Base-by-base conservation (phyloP, 805 yeast genomes). In the Danielia oregonensis region DNA sequence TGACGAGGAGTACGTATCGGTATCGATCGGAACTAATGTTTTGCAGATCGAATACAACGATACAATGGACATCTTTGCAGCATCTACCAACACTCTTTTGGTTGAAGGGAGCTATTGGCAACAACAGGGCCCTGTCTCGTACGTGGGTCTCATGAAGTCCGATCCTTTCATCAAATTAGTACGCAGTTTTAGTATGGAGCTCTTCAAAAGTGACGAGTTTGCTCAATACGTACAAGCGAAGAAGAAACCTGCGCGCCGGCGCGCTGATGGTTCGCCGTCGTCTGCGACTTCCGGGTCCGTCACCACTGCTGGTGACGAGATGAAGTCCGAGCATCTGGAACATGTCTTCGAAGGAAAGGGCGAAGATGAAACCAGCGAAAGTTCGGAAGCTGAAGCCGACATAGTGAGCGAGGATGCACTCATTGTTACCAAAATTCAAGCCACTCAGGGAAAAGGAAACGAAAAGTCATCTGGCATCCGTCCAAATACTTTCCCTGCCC, bases 61-160 rank as follows among this genome's bases (percentile, higher is more conserved):
- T 42, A 43, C 55, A 4, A 54, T 67, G 23, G 48, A 52, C n/a
- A 36, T 57, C 0, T 63, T 65, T 29, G 40, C 59, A 14, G 52
- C 55, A 35, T 67, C 72, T 5, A 61, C 65, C 30, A 35, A 42
- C 33, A 56, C 70, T 0, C 39, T 65, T 14, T 45, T 52, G 29
- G 51, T 64, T 4, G 71, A 66, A 33, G 71, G 72, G 7, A 51
- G 56, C 2, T 39, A 41, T 16, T 57, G 69, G 60, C 71, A 65
- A 40, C 59, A 55, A 30, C 70, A 65, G 29, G 73, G 73, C 2
- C 51, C 56, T 6, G 33, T 66, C 14, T 61, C 71, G 1, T 66
- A 62, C 30, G 53, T 63, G 17, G 72, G 70, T 4, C 42, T 65
- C 21, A 59, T 68, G 4, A 67, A 65, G 40, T 49, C 61, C 29